Conservation (phyloP, 2,329 filamentous ascomycete species). For the Sporothrix schenckii region DNA sequence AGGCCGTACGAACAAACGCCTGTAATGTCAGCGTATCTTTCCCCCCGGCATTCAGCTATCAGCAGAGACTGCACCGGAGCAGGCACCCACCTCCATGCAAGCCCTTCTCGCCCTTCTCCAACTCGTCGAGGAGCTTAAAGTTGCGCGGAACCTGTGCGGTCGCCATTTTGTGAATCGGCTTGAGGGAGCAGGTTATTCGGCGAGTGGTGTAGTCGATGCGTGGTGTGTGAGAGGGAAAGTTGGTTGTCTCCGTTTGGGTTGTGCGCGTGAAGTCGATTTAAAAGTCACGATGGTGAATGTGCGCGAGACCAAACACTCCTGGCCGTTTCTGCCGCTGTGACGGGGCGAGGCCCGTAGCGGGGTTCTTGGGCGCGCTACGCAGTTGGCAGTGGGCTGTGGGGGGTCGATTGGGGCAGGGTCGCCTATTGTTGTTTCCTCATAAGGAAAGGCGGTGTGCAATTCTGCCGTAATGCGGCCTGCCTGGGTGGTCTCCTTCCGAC, state of each 20-base stretch:
- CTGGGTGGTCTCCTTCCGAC: neutral
- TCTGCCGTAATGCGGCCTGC: slow-evolving; percentile 30
- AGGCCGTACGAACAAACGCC: slow-evolving; percentile 97
- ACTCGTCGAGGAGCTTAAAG: slow-evolving; percentile 93
- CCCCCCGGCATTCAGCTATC: too few relatives aligned
- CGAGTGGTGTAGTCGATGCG: neutral
- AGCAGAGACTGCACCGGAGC: too few relatives aligned
- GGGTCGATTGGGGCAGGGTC: neutral
- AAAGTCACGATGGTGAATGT: slow-evolving; percentile 6
- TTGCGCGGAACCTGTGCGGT: slow-evolving; percentile 77
- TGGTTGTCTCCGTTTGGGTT: neutral
- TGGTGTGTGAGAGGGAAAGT: neutral
- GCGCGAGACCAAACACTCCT: neutral
- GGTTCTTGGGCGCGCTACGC: slow-evolving; percentile 23
- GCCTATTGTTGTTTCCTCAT: neutral
- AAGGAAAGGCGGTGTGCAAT: slow-evolving; percentile 33
- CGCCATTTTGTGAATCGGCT: slow-evolving; percentile 40
- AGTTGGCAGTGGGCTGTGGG: slow-evolving; percentile 14
- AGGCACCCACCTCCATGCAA: slow-evolving; percentile 74
- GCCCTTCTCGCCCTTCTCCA: slow-evolving; percentile 99
- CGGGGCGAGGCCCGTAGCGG: slow-evolving; percentile 26
- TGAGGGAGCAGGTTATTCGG: neutral
- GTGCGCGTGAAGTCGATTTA: too few relatives aligned
- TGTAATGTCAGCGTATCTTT: slow-evolving; percentile 43
- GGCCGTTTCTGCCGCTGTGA: slow-evolving; percentile 6